These are phyloP conservation scores for Lenzites betulinus DNA, from an alignment of 768 basidiomycete species.

Conservation along the genomic window DNA sequence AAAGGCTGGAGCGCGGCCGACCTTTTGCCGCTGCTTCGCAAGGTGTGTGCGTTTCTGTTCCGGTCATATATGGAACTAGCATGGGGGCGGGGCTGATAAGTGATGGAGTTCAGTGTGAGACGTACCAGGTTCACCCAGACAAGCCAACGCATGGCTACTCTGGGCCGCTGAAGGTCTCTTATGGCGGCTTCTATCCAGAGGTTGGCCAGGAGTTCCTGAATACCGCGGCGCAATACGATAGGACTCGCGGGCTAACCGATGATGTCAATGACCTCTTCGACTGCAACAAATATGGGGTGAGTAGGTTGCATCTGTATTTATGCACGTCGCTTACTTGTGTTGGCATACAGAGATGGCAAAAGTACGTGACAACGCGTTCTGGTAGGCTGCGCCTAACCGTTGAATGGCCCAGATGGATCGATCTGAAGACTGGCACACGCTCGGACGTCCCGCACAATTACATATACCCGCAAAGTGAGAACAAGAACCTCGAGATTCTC, in stretches of 20 bases:
- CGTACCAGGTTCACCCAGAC: slow-evolving; percentile 33
- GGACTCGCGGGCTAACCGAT: slow-evolving; percentile 41
- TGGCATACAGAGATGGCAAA: slow-evolving; percentile 50
- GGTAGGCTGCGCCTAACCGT: not conserved
- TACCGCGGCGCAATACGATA: not conserved
- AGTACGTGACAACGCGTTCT: slow-evolving; percentile 36
- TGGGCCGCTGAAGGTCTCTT: slow-evolving; percentile 41
- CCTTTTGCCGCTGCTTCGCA: slow-evolving; percentile 54
- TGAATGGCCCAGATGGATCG: slow-evolving; percentile 48
- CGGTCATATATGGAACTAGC: not conserved
- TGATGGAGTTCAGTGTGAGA: slow-evolving; percentile 29
- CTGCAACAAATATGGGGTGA: slow-evolving; percentile 27
- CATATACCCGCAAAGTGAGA: slow-evolving; percentile 34
- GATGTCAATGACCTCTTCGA: slow-evolving; percentile 51
- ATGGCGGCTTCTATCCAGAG: slow-evolving; percentile 40
- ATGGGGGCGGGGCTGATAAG: not conserved
- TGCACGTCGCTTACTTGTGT: not conserved
- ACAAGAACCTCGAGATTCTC: slow-evolving; percentile 33
- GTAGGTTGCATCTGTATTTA: not conserved
- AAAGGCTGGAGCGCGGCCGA: slow-evolving; percentile 58
- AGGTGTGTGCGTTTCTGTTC: slow-evolving; percentile 27
- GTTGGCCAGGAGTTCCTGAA: slow-evolving; percentile 48
- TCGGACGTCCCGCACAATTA: slow-evolving; percentile 55
- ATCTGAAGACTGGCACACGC: slow-evolving; percentile 53
- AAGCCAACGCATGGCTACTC: slow-evolving; percentile 39